Conservation (phyloP, 495 filamentous ascomycete genomes). For the Aspergillus cavernicola region DNA sequence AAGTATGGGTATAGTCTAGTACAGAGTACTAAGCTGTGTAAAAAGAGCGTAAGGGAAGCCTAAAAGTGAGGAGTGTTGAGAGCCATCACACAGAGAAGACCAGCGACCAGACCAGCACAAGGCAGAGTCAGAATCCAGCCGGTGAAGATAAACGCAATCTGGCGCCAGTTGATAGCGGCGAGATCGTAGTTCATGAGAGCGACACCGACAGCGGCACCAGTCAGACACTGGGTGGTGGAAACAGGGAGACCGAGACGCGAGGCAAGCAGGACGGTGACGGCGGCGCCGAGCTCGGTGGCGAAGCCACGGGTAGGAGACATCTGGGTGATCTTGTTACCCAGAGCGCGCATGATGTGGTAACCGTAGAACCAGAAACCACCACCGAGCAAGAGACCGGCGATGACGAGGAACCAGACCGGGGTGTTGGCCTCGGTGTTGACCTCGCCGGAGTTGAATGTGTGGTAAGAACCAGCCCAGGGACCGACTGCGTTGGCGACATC, state of each 20-base stretch:
- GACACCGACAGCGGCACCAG: constrained; percentile 34
- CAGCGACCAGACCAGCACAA: constrained; percentile 33
- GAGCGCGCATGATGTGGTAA: constrained; percentile 65
- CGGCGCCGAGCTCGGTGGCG: constrained; percentile 65
- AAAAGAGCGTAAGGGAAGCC: background rate
- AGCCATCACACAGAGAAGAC: constrained; percentile 35
- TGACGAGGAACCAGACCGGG: constrained; percentile 64
- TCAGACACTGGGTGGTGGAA: constrained; percentile 39
- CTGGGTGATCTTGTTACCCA: constrained; percentile 67
- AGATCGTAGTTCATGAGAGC: constrained; percentile 41
- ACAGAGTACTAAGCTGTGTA: background rate
- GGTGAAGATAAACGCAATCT: constrained; percentile 31
- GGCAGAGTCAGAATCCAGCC: constrained; percentile 42
- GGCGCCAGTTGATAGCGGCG: constrained; percentile 36
- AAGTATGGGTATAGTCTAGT: background rate
- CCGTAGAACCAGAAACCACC: constrained; percentile 69
- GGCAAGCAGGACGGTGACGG: constrained; percentile 65
- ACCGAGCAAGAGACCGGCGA: constrained; percentile 54
- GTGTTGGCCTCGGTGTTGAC: constrained; percentile 48
- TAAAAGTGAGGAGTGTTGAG: constrained; percentile 38
- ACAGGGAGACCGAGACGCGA: constrained; percentile 49
- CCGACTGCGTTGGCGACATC: constrained; percentile 71
- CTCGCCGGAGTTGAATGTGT: constrained; percentile 45
- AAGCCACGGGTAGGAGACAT: constrained; percentile 66
- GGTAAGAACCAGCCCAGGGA: constrained; percentile 61